These are phyloP conservation scores for Vinca major DNA, from an alignment of 305 asterid genomes.

Conservation along the genomic window DNA sequence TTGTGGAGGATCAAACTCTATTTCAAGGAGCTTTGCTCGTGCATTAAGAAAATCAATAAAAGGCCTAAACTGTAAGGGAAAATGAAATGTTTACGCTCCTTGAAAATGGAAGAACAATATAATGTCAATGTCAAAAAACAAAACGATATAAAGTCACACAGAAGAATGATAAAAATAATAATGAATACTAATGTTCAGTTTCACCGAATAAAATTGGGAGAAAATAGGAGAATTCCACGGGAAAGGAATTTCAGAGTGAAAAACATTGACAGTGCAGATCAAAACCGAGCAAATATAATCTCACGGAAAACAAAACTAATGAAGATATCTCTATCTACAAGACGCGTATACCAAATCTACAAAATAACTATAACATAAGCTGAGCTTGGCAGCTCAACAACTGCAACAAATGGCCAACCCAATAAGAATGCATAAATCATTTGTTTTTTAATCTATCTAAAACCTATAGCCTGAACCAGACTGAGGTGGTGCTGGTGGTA, in stretches of 20 bases:
- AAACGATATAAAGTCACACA: too few relatives aligned
- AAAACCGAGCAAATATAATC: conserved; percentile 34
- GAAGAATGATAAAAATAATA: too few relatives aligned
- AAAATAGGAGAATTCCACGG: not conserved
- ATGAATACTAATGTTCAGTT: not conserved
- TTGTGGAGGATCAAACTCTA: too few relatives aligned
- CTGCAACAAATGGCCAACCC: conserved; percentile 32
- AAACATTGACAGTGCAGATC: conserved; percentile 19
- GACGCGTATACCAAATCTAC: conserved; percentile 31
- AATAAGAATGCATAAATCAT: conserved; percentile 43
- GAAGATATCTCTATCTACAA: conserved; percentile 50
- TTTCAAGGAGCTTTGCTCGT: too few relatives aligned
- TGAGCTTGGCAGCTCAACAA: conserved; percentile 35
- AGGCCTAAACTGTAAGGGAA: too few relatives aligned
- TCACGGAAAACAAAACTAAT: conserved; percentile 18
- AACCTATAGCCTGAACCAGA: conserved; percentile 68
- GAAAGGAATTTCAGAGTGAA: not conserved
- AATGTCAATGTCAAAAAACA: too few relatives aligned
- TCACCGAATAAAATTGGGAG: not conserved
- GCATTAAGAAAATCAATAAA: too few relatives aligned
- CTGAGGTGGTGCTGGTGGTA: conserved; percentile 89
- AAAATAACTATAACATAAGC: conserved; percentile 34
- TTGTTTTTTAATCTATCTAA: conserved; percentile 32
- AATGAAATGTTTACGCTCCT: too few relatives aligned
- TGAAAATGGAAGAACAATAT: too few relatives aligned